Evolutionary conservation across 2,329 filamentous ascomycete genomes (phyloP).

Genomic region (Phialophora macrospora): DNA sequence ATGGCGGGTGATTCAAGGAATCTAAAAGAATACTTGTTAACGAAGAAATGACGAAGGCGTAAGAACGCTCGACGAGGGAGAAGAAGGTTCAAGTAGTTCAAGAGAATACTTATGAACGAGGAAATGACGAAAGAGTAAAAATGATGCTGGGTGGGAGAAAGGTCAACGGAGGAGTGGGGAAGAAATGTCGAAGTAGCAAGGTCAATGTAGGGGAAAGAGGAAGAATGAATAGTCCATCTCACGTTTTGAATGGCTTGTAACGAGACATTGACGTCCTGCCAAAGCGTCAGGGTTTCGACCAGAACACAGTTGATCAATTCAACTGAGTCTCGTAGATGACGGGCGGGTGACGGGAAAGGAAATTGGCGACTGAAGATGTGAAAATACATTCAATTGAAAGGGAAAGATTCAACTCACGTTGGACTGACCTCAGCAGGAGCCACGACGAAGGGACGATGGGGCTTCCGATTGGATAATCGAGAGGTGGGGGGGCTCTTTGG

Average conservation of each 20-base stretch:
- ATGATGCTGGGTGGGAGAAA: background rate
- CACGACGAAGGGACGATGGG: background rate
- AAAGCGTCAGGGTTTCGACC: conserved; percentile 7
- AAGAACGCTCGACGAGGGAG: no score
- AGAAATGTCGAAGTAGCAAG: background rate
- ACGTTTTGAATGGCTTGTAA: conserved; percentile 9
- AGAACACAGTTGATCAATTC: background rate
- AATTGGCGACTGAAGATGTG: background rate
- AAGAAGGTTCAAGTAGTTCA: background rate
- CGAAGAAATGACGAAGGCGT: no score
- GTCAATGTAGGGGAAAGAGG: background rate
- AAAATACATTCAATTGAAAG: background rate
- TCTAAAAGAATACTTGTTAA: no score
- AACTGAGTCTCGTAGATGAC: conserved; percentile 6
- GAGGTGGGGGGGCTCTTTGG: background rate
- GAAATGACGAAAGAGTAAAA: background rate
- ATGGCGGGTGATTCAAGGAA: background rate
- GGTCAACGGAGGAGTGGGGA: background rate
- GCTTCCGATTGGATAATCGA: conserved; percentile 5
- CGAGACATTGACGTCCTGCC: conserved; percentile 11
- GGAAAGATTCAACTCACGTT: background rate
- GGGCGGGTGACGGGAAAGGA: conserved; percentile 2
- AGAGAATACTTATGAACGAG: background rate
- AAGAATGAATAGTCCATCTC: conserved; percentile 10
- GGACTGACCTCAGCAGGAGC: conserved; percentile 5